Evolutionary conservation across 768 basidiomycete species (phyloP).

Genomic region (Tulasnella sp.): DNA sequence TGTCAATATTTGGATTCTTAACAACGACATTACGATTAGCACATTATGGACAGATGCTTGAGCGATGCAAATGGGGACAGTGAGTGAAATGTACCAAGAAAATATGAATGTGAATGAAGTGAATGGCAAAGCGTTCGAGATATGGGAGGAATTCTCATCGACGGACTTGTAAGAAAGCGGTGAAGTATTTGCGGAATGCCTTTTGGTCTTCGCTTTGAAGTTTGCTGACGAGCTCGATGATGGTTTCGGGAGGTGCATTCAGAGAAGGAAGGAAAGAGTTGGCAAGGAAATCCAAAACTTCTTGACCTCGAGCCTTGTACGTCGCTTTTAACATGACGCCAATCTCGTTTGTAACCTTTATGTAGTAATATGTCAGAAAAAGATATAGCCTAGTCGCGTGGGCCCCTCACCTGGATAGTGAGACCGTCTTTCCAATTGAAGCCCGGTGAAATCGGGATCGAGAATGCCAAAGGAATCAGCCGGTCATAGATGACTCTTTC

Average conservation of each 20-base stretch:
- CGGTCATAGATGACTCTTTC: conserved; percentile 86
- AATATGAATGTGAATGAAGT: background rate
- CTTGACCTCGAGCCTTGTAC: conserved; percentile 62
- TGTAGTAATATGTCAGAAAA: background rate
- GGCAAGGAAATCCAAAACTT: conserved; percentile 72
- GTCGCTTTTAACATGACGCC: conserved; percentile 73
- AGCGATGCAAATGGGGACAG: background rate
- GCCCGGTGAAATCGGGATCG: conserved; percentile 60
- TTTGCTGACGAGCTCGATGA: conserved; percentile 66
- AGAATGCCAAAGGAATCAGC: conserved; percentile 70
- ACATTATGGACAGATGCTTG: background rate
- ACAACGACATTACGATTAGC: background rate
- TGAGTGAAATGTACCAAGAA: background rate
- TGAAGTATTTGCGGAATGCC: conserved; percentile 74
- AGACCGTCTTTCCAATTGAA: conserved; percentile 89
- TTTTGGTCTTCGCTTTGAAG: conserved; percentile 64
- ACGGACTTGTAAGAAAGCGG: conserved; percentile 47
- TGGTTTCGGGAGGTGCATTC: conserved; percentile 70
- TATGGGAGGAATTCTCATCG: background rate
- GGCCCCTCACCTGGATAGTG: conserved; percentile 54
- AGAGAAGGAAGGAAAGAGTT: conserved; percentile 76
- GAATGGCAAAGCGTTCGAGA: background rate
- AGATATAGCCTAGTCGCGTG: background rate
- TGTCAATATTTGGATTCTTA: background rate
- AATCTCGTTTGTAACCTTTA: conserved; percentile 80